Conservation (phyloP, 768 basidiomycete species). For the Tylopilus sp. region DNA sequence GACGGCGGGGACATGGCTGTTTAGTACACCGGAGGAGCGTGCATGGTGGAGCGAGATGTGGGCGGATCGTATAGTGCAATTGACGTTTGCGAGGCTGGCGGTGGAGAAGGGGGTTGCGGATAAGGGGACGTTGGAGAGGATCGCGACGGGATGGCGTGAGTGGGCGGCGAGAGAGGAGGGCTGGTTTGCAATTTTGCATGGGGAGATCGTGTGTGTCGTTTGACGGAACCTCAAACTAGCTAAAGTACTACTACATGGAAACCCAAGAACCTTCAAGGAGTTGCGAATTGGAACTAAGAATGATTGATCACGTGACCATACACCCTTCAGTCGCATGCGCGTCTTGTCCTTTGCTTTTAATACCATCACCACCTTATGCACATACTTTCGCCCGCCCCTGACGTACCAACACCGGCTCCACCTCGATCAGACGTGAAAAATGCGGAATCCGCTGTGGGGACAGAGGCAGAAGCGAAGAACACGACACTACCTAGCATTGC, state of each 20-base stretch:
- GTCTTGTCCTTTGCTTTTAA: background rate
- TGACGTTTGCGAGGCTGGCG: conserved; percentile 32
- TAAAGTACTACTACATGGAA: too few species aligned
- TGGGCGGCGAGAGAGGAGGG: conserved; percentile 34
- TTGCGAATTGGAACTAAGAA: too few species aligned
- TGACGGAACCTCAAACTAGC: too few species aligned
- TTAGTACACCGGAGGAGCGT: conserved; percentile 33
- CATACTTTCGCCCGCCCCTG: conserved; percentile 3
- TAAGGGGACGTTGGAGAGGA: conserved; percentile 20
- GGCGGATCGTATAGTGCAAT: conserved; percentile 36
- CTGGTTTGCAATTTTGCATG: conserved; percentile 33
- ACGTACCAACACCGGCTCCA: background rate
- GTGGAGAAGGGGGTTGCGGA: conserved; percentile 25
- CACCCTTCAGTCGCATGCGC: background rate
- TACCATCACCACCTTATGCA: conserved; percentile 7
- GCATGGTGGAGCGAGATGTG: conserved; percentile 38
- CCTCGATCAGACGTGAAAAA: background rate
- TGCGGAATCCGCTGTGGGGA: background rate
- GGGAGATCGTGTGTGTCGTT: conserved; percentile 32
- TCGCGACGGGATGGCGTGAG: conserved; percentile 23
- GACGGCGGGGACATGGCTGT: conserved; percentile 36
- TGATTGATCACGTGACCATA: conserved; percentile 14
- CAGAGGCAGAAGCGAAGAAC: background rate
- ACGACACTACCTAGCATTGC: background rate
- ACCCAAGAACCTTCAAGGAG: too few species aligned